phyloP scores from a whole-genome alignment of 2,329 filamentous ascomycete species.

The Ophiosphaerella narmari region DNA sequence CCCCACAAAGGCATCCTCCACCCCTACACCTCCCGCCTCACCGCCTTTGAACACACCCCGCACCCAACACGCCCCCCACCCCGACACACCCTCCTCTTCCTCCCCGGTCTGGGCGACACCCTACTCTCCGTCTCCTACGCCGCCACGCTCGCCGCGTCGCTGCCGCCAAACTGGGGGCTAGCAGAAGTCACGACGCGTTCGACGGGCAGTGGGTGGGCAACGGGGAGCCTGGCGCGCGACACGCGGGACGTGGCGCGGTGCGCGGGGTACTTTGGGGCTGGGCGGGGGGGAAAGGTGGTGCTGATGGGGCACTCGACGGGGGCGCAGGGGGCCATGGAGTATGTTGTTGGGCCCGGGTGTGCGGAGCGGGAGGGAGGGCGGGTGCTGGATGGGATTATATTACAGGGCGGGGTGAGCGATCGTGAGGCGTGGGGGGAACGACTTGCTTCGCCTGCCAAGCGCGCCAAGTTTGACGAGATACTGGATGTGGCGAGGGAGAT shows the following conservation, averaged over 20 bases:
- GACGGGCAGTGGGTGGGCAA: conserved; percentile 61
- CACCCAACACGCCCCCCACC: conserved; percentile 21
- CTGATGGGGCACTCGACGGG: conserved; percentile 73
- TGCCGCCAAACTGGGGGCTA: conserved; percentile 59
- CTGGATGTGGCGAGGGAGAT: conserved; percentile 59
- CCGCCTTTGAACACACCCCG: conserved; percentile 53
- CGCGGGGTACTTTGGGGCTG: conserved; percentile 55
- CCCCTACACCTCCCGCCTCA: conserved; percentile 46
- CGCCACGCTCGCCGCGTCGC: conserved; percentile 52
- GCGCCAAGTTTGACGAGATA: conserved; percentile 9
- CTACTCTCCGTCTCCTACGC: conserved; percentile 68
- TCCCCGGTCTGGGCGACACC: conserved; percentile 73
- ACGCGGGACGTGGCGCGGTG: conserved; percentile 58
- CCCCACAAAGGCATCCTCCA: conserved; percentile 47
- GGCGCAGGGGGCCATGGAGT: conserved; percentile 70
- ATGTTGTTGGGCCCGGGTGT: conserved; percentile 50
- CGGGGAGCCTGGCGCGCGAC: conserved; percentile 58
- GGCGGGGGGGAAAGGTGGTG: conserved; percentile 58
- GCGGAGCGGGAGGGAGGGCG: conserved; percentile 48
- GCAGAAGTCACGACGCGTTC: conserved; percentile 58
- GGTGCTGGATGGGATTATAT: conserved; percentile 71
- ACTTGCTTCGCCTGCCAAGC: conserved; percentile 24
- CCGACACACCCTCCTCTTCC: conserved; percentile 65
- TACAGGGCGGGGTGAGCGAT: conserved; percentile 82
- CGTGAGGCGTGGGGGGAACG: conserved; percentile 62